Percentiles rank a stretch among this genome's conserved stretches.
Conservation (phyloP, 2,329 filamentous ascomycete species). For the Whalleya microplaca region DNA sequence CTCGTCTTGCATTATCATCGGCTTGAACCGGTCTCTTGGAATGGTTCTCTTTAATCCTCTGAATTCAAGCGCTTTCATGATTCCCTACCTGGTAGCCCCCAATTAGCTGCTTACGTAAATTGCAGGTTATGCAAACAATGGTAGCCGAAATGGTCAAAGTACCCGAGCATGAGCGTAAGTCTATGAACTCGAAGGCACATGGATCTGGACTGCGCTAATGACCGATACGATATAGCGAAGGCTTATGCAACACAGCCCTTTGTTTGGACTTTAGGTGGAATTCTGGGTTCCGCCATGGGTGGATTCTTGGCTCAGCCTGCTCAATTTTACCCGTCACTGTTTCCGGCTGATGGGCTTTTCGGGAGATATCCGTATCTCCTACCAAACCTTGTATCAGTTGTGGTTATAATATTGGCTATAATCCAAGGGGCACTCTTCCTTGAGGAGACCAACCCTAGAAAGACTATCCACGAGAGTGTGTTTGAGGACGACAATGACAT, state of each 20-base stretch:
- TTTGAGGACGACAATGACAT: conserved; percentile 32
- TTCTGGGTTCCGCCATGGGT: conserved; percentile 43
- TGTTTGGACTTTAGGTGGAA: conserved; percentile 43
- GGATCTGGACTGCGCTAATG: not conserved
- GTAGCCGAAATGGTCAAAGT: conserved; percentile 47
- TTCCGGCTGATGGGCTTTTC: conserved; percentile 45
- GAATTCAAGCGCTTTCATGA: not conserved
- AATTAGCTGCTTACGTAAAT: conserved; percentile 1
- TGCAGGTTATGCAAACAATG: conserved; percentile 46
- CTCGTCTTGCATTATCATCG: not conserved
- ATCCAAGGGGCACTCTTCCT: conserved; percentile 65
- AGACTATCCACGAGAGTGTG: conserved; percentile 13
- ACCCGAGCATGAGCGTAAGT: conserved; percentile 46
- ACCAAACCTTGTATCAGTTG: conserved; percentile 68
- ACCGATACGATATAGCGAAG: conserved; percentile 25
- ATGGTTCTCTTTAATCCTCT: not conserved
- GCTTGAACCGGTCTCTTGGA: not conserved
- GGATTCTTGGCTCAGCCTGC: conserved; percentile 43
- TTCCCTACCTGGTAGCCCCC: not conserved
- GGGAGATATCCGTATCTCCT: conserved; percentile 73
- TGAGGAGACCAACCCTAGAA: conserved; percentile 44
- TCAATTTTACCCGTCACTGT: conserved; percentile 40
- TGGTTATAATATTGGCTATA: conserved; percentile 64
- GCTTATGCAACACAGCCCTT: conserved; percentile 44
- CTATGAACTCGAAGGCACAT: not conserved